These are phyloP conservation scores for Kuraishia piskuri DNA, from an alignment of 805 yeast genomes.

Conservation along the genomic window DNA sequence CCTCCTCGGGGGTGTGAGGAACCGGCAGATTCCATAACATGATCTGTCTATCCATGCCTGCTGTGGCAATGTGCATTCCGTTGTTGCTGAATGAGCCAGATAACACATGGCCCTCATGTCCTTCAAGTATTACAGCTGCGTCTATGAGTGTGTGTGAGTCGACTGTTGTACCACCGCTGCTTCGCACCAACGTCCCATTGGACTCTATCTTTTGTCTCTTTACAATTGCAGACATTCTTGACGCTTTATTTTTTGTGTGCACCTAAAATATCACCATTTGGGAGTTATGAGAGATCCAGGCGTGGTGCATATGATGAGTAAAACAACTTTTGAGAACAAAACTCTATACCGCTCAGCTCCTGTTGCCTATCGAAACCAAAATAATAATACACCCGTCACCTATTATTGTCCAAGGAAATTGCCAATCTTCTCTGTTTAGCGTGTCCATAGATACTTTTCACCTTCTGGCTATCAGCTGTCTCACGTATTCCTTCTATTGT, in stretches of 20 bases:
- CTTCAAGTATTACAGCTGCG: slow-evolving; percentile 30
- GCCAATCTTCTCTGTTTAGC: neutral
- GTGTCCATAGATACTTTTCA: too few species aligned
- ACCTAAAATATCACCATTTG: too few species aligned
- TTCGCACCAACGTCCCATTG: neutral
- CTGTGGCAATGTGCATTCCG: slow-evolving; percentile 51
- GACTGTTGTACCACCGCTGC: slow-evolving; percentile 3
- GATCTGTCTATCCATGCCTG: slow-evolving; percentile 49
- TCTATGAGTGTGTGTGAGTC: neutral
- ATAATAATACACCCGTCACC: too few species aligned
- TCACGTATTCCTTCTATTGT: neutral
- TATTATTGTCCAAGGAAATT: too few species aligned
- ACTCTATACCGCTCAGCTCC: too few species aligned
- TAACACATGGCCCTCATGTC: slow-evolving; percentile 43
- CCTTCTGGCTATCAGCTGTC: too few species aligned
- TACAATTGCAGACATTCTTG: slow-evolving; percentile 8
- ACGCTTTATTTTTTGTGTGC: neutral
- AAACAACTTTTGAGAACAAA: too few species aligned
- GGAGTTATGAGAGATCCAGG: too few species aligned
- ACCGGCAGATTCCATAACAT: slow-evolving; percentile 20
- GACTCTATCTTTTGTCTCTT: slow-evolving; percentile 22
- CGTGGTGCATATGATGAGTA: too few species aligned
- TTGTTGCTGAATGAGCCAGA: slow-evolving; percentile 40
- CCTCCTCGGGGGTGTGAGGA: slow-evolving; percentile 3
- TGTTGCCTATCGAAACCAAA: too few species aligned